Base-by-base conservation (phyloP, 345 rosid genomes). In the Eutrema japonicum region DNA sequence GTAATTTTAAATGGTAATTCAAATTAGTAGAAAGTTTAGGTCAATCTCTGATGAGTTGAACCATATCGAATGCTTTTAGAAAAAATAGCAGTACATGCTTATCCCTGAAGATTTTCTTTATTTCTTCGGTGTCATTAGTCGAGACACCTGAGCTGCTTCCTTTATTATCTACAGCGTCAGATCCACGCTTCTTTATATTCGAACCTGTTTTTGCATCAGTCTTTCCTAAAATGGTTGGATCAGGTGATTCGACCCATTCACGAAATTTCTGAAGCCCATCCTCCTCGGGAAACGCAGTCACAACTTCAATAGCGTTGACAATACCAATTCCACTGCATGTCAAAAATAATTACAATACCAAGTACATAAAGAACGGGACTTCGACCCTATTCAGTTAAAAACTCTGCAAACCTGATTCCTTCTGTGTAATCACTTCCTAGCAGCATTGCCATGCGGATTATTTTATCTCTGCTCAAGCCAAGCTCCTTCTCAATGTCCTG, bases 371-470 rank as follows among this genome's bases (percentile, higher is more conserved):
- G 40, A 70, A 48, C 14, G 0, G 10, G n/a, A 64, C 3, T 32
- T 55, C 10, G 49, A 64, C 18, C 8, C 43, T 29, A 27, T 46
- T 26, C 65, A 13, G 29, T 60, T 36, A 6, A 22, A 37, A 16
- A 18, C 8, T 54, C 47, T 8, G 12, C 66, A 37, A 84, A 92
- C 99, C 99, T 90, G 76, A 95, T 82, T 47, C 99, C 99, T 83
- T 95, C 99, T 5, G 99, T 95, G 77, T 90, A 95, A 83, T 95
- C 97, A 85, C 97, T 95, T 67, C 99, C 99, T 78, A 95, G 87
- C 67, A 95, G 99, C 85, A 95, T 60, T 46, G 97, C 99, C 89
- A 95, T 91, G 51, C 87, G 89, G 52, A 88, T 87, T 66, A 95
- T 71, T 75, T 88, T 85, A 69, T 95, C 97, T 66, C 96, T 87